Evolutionary conservation across 108 stramenopile species (phyloP).

Genomic region (Cylindrotheca closterium): DNA sequence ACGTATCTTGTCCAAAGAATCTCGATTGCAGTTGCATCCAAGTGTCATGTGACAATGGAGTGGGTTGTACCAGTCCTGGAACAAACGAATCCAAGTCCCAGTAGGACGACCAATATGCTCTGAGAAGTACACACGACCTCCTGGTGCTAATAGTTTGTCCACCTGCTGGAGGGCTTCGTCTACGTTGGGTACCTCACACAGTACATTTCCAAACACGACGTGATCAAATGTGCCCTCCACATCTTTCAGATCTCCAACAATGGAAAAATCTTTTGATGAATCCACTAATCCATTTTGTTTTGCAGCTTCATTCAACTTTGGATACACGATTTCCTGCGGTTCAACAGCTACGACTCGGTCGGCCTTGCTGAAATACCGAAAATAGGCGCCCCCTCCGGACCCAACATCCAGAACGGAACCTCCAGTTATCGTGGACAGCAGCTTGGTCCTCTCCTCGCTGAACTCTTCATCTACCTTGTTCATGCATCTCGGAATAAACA

Average conservation of each 20-base stretch:
- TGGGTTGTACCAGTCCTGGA: slow-evolving; percentile 32
- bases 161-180: slow-evolving; percentile 14
- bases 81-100: slow-evolving; percentile 5
- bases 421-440: slow-evolving; percentile 21
- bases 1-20: slow-evolving; percentile 20
- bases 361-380: slow-evolving; percentile 9
- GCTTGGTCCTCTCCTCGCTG: slow-evolving; percentile 10
- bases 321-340: slow-evolving; percentile 16
- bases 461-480: slow-evolving; percentile 6
- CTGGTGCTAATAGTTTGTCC: slow-evolving; percentile 11
- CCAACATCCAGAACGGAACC: slow-evolving; percentile 37
- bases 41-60: slow-evolving; percentile 20
- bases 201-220: slow-evolving; percentile 40
- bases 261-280: neutral
- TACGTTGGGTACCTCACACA: slow-evolving; percentile 34
- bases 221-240: slow-evolving; percentile 17
- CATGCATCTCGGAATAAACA: neutral
- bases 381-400: slow-evolving; percentile 38
- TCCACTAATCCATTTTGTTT: neutral
- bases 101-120: slow-evolving; percentile 25
- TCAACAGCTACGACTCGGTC: slow-evolving; percentile 28
- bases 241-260: slow-evolving; percentile 9
- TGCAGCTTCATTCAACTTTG: slow-evolving; percentile 17
- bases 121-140: slow-evolving; percentile 33
- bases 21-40: slow-evolving; percentile 42